These are phyloP conservation scores for Exsudoporus floridanus DNA, from an alignment of 1,284 basidiomycete species.

Conservation along the genomic window DNA sequence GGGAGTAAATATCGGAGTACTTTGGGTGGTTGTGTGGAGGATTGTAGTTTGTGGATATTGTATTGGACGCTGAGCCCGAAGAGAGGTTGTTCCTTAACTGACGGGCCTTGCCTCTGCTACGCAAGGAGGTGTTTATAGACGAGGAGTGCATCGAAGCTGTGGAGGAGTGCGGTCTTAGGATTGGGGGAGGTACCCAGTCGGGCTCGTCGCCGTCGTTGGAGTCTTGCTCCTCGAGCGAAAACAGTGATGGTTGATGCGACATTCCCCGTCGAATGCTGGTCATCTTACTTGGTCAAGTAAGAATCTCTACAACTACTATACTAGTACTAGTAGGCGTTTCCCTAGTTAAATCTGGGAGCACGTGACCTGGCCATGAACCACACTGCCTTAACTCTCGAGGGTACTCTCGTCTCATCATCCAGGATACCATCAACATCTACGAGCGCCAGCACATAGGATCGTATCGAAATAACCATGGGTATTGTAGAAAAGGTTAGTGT, in stretches of 20 bases:
- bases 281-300: conserved; percentile 13
- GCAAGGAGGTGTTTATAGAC: conserved; percentile 31
- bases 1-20: conserved; percentile 70
- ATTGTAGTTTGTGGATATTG: conserved; percentile 35
- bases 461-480: conserved; percentile 60
- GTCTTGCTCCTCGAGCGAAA: conserved; percentile 61
- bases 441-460: not conserved
- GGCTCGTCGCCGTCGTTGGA: conserved; percentile 46
- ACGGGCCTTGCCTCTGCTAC: conserved; percentile 37
- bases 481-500: conserved; percentile 79
- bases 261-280: conserved; percentile 38
- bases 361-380: too few species aligned
- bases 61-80: conserved; percentile 26
- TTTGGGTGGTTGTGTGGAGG: conserved; percentile 39
- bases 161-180: conserved; percentile 35
- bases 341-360: conserved; percentile 3
- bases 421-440: not conserved
- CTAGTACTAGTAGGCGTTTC: not conserved
- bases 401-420: not conserved
- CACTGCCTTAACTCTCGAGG: too few species aligned
- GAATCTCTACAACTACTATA: not conserved
- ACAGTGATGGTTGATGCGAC: conserved; percentile 62
- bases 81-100: conserved; percentile 39
- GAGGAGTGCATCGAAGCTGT: conserved; percentile 29
- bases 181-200: conserved; percentile 43